These are phyloP conservation scores for Priceomyces castillae DNA, from an alignment of 805 yeast genomes.

Conservation along the genomic window DNA sequence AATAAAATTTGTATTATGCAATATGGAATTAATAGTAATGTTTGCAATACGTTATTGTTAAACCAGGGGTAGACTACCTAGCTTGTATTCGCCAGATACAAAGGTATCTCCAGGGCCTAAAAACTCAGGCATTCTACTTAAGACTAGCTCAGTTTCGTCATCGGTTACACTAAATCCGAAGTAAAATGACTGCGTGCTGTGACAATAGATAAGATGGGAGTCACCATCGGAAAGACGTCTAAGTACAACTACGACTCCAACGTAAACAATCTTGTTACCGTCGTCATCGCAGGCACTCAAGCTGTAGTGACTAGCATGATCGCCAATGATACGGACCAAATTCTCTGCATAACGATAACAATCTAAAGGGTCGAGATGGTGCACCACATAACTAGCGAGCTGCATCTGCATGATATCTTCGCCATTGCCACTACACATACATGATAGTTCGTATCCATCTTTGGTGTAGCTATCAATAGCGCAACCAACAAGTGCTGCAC, in stretches of 20 bases:
- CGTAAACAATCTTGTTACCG: slow-evolving; percentile 18
- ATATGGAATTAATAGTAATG: too few relatives aligned
- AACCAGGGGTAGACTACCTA: background rate
- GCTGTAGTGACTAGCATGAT: slow-evolving; percentile 8
- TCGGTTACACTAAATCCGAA: slow-evolving; percentile 24
- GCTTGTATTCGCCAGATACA: slow-evolving; percentile 25
- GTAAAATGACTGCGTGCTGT: slow-evolving; percentile 37
- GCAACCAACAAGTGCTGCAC: slow-evolving; percentile 51
- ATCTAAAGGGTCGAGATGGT: slow-evolving; percentile 10
- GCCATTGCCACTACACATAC: slow-evolving; percentile 55
- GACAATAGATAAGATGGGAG: slow-evolving; percentile 30
- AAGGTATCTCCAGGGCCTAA: slow-evolving; percentile 18
- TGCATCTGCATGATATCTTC: slow-evolving; percentile 50
- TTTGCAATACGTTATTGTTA: too few relatives aligned
- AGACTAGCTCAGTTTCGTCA: slow-evolving; percentile 18
- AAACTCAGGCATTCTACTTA: slow-evolving; percentile 19
- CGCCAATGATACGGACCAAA: slow-evolving; percentile 16
- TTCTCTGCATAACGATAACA: slow-evolving; percentile 17
- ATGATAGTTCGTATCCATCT: slow-evolving; percentile 23
- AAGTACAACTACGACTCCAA: slow-evolving; percentile 29
- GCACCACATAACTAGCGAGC: slow-evolving; percentile 31
- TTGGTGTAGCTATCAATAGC: slow-evolving; percentile 29
- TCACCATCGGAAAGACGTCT: slow-evolving; percentile 8
- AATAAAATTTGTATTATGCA: too few relatives aligned
- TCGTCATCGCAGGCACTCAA: slow-evolving; percentile 6